phyloP scores from a whole-genome alignment of 1,139 yeast species.

The Meyerozyma carpophila region DNA sequence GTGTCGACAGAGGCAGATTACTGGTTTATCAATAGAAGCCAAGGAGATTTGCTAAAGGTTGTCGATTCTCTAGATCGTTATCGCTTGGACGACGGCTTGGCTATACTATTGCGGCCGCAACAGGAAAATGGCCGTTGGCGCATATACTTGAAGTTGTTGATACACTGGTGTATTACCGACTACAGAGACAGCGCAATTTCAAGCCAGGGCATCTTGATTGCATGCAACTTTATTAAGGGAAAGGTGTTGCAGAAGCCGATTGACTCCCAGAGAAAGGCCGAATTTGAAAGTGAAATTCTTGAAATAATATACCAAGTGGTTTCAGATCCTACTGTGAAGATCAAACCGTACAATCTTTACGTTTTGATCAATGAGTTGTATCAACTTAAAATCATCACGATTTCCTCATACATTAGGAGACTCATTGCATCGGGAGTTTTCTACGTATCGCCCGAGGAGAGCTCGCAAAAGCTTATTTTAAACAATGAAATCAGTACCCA shows the following conservation, averaged over 20 bases:
- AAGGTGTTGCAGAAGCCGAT: constrained; percentile 25
- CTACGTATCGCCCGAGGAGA: constrained; percentile 36
- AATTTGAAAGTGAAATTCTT: constrained; percentile 42
- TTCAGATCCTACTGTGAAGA: constrained; percentile 14
- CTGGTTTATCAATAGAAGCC: constrained; percentile 21
- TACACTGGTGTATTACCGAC: constrained; percentile 48
- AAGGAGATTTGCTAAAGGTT: constrained; percentile 28
- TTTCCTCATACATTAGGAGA: constrained; percentile 69
- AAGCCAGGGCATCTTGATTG: constrained; percentile 29
- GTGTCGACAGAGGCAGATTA: constrained; percentile 3
- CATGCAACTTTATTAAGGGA: constrained; percentile 35
- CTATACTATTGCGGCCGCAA: constrained; percentile 24
- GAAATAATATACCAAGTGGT: constrained; percentile 22
- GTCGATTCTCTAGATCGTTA: constrained; percentile 30
- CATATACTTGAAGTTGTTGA: constrained; percentile 27
- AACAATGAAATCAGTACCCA: constrained; percentile 32
- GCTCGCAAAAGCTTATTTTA: constrained; percentile 4
- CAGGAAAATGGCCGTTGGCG: constrained; percentile 30
- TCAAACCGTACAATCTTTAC: constrained; percentile 34
- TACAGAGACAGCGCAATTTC: constrained; percentile 26
- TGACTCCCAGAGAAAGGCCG: constrained; percentile 27
- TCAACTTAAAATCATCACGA: constrained; percentile 45
- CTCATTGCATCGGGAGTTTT: constrained; percentile 81
- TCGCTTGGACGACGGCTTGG: constrained; percentile 26
- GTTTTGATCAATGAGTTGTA: constrained; percentile 53